Percentiles rank a stretch among this genome's conserved stretches.
Evolutionary conservation across 768 basidiomycete genomes (phyloP).

Genomic region (Xerocomus brunneocitrinus): DNA sequence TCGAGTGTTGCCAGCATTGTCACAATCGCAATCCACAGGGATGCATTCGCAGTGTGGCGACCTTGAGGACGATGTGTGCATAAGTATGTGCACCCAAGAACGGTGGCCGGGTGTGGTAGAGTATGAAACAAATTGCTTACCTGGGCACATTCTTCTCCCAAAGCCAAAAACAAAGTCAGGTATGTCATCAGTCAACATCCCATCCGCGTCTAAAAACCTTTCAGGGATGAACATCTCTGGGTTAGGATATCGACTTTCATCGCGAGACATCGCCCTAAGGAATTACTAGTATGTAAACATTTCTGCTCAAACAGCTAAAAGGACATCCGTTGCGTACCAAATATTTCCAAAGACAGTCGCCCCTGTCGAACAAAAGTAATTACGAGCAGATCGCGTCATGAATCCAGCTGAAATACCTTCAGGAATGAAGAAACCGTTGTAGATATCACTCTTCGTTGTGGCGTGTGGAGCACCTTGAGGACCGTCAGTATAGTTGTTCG

Average conservation of each 20-base stretch:
- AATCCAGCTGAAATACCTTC: neutral
- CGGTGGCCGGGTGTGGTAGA: no score
- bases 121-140: neutral
- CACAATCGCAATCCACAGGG: slow-evolving; percentile 9
- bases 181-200: slow-evolving; percentile 8
- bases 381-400: neutral
- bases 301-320: neutral
- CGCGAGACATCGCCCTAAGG: slow-evolving; percentile 16
- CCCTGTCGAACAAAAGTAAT: neutral
- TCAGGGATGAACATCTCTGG: slow-evolving; percentile 13
- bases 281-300: neutral
- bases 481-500: neutral
- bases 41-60: slow-evolving; percentile 3
- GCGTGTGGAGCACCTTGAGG: slow-evolving; percentile 2
- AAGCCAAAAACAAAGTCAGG: slow-evolving; percentile 16
- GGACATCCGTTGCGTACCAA: slow-evolving; percentile 4
- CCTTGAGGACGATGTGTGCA: slow-evolving; percentile 3
- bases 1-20: slow-evolving; percentile 21
- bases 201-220: slow-evolving; percentile 7
- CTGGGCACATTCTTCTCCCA: slow-evolving; percentile 15
- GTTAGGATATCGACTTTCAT: slow-evolving; percentile 17
- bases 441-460: neutral
- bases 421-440: slow-evolving; percentile 4
- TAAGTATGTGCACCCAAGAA: neutral
- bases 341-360: slow-evolving; percentile 10